Conservation (phyloP, 192 early-diverging fungal genomes). For the Mortierella antarctica region DNA sequence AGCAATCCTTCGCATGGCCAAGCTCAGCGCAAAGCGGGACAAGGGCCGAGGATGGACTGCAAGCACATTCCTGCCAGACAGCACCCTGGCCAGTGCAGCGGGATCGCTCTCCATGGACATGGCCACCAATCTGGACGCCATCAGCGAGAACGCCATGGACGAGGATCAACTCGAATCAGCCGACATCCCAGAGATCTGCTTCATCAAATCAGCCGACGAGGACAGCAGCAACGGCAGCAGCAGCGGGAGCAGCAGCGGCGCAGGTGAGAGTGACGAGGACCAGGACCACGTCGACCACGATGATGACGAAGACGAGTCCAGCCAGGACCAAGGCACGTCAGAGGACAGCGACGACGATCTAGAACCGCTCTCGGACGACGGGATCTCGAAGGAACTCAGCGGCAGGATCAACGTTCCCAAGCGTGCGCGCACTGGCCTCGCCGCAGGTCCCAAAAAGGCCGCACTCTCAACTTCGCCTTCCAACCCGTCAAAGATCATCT, state of each 20-base stretch:
- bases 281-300: conserved; percentile 3
- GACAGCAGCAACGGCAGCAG: neutral
- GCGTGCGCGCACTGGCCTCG: conserved; percentile 20
- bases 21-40: conserved; percentile 24
- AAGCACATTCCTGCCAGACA: conserved; percentile 21
- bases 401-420: conserved; percentile 8
- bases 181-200: neutral
- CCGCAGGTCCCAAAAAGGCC: conserved; percentile 8
- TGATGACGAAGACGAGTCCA: conserved; percentile 20
- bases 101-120: conserved; percentile 7
- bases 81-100: neutral
- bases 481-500: conserved; percentile 28
- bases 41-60: conserved; percentile 36
- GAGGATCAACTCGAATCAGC: conserved; percentile 16
- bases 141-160: conserved; percentile 39
- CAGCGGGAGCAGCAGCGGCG: neutral
- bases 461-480: conserved; percentile 40
- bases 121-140: conserved; percentile 25
- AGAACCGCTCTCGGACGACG: neutral
- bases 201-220: neutral
- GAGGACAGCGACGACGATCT: conserved; percentile 33
- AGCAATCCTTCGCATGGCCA: conserved; percentile 9
- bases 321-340: conserved; percentile 33
- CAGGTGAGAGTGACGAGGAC: conserved; percentile 8
- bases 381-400: neutral